phyloP scores from a whole-genome alignment of 768 basidiomycete genomes.

The Pleurotus salmoneostramineus region DNA sequence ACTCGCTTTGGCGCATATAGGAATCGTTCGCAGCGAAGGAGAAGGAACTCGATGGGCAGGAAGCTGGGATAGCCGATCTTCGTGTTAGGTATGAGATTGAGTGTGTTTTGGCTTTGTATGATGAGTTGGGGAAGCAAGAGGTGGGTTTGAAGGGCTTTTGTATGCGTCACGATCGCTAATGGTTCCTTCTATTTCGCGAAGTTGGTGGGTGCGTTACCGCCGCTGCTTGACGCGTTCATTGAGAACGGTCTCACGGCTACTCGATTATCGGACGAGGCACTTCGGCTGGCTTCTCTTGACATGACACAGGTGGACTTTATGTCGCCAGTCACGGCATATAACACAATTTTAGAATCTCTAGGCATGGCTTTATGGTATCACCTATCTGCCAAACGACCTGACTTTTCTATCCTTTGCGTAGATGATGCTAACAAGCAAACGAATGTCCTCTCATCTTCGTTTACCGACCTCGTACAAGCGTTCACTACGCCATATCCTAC shows the following conservation, averaged over 20 bases:
- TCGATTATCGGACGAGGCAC: constrained; percentile 35
- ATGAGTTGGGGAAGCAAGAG: constrained; percentile 36
- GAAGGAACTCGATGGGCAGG: constrained; percentile 30
- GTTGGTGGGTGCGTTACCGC: constrained; percentile 42
- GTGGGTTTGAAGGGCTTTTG: constrained; percentile 14
- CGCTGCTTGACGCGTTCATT: constrained; percentile 44
- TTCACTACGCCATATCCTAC: not conserved
- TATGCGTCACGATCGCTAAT: not conserved
- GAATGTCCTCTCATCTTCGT: constrained; percentile 23
- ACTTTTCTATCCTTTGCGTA: constrained; percentile 19
- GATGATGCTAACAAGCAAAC: constrained; percentile 18
- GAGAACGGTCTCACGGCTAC: constrained; percentile 41
- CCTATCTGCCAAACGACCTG: not conserved
- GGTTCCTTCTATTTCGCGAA: constrained; percentile 10
- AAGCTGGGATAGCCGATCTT: constrained; percentile 37
- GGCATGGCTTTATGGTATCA: not conserved
- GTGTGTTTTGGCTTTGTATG: constrained; percentile 37
- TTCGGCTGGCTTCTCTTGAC: constrained; percentile 33
- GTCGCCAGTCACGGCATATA: constrained; percentile 8
- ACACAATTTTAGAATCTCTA: not conserved
- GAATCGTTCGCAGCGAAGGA: constrained; percentile 30
- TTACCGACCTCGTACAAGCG: constrained; percentile 16
- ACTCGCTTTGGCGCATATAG: constrained; percentile 16
- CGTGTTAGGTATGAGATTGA: constrained; percentile 40
- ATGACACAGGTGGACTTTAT: constrained; percentile 17